A percentile compares a stretch with the other conserved stretches of the same genome.
These are phyloP conservation scores for Wickerhamomyces bovis DNA, from an alignment of 805 yeast species.

Conservation along the genomic window DNA sequence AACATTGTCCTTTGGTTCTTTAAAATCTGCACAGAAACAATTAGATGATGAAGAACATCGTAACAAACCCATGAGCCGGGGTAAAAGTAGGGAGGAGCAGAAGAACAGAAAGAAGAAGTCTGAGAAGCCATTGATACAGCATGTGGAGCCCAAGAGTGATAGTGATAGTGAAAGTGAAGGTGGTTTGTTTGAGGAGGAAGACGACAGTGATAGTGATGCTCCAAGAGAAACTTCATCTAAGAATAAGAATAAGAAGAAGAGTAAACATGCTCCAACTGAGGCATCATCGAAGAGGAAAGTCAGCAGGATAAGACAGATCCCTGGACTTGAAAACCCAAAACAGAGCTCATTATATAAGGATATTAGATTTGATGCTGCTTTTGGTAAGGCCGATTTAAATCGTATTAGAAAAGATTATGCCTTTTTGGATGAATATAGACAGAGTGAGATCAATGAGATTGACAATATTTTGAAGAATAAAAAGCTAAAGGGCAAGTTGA, in stretches of 20 bases:
- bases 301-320: slow-evolving; percentile 64
- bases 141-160: background rate
- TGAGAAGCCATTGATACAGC: background rate
- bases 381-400: slow-evolving; percentile 72
- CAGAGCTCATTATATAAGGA: slow-evolving; percentile 54
- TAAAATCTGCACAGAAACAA: slow-evolving; percentile 53
- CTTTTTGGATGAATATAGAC: slow-evolving; percentile 82
- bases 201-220: slow-evolving; percentile 19
- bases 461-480: slow-evolving; percentile 47
- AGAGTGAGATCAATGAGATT: slow-evolving; percentile 62
- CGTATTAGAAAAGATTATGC: slow-evolving; percentile 71
- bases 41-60: slow-evolving; percentile 16
- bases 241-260: slow-evolving; percentile 40
- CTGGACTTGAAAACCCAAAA: slow-evolving; percentile 45
- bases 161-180: slow-evolving; percentile 11
- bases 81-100: slow-evolving; percentile 2
- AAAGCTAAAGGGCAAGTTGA: slow-evolving; percentile 35
- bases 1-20: slow-evolving; percentile 58
- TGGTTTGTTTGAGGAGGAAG: slow-evolving; percentile 37
- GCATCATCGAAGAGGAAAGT: slow-evolving; percentile 68
- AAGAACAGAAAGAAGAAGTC: too few species aligned
- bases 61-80: background rate
- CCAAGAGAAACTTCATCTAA: slow-evolving; percentile 13
- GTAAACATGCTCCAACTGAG: slow-evolving; percentile 87
- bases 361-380: slow-evolving; percentile 85